A percentile compares a stretch with the other conserved stretches of the same genome.
Evolutionary conservation across 257 asterid genomes (phyloP).

Genomic region (Nicotiana benthamiana): DNA sequence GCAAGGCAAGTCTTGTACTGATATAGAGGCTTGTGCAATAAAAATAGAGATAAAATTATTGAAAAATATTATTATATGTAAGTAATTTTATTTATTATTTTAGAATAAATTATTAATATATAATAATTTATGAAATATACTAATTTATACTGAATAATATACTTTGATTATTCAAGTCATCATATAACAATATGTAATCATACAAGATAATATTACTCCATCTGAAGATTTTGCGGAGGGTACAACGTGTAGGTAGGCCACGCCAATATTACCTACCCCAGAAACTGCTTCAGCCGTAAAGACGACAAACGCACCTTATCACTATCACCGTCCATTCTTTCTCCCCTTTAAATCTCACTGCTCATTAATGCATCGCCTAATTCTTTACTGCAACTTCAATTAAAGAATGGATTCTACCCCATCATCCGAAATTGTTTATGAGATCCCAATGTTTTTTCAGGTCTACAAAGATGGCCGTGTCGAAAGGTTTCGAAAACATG

Average conservation of each 20-base stretch:
- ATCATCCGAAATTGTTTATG: background rate
- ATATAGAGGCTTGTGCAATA: no score
- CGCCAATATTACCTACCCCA: no score
- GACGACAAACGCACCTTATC: background rate
- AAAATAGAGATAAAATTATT: no score
- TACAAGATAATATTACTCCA: no score
- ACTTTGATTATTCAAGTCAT: no score
- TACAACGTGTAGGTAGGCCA: background rate
- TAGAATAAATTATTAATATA: no score
- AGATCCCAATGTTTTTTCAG: background rate
- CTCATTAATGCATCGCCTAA: background rate
- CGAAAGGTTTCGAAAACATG: slow-evolving; percentile 14
- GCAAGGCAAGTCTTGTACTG: no score
- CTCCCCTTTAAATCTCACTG: background rate
- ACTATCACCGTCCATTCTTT: background rate
- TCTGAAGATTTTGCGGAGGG: background rate
- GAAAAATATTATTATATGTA: no score
- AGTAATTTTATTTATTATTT: no score
- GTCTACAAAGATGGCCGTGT: slow-evolving; percentile 35
- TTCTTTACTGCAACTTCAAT: background rate
- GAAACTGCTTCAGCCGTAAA: background rate
- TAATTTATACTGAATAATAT: no score
- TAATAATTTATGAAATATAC: no score
- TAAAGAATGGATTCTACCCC: background rate
- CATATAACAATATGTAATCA: no score